These are phyloP conservation scores for Hydnum rufescens DNA, from an alignment of 768 basidiomycete genomes.

Conservation along the genomic window DNA sequence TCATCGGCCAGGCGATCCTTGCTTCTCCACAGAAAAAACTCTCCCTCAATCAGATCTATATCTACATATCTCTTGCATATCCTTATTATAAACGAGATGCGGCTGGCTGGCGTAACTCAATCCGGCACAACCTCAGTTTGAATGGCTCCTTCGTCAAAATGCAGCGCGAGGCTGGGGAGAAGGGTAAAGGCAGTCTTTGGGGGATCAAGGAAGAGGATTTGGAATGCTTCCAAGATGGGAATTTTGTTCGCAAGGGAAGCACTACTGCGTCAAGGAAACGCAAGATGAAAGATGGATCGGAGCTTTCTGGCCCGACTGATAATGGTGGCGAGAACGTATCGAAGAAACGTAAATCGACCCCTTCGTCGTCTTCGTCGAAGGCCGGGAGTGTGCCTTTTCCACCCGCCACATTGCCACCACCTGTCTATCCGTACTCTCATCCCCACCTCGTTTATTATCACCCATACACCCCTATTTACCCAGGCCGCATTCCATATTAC, in stretches of 20 bases:
- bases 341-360: neutral
- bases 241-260: conserved; percentile 26
- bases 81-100: conserved; percentile 87
- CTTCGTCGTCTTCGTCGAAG: neutral
- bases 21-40: conserved; percentile 68
- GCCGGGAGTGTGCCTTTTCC: too few species aligned
- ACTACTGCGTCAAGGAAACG: conserved; percentile 3
- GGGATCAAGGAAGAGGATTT: conserved; percentile 68
- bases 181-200: conserved; percentile 68
- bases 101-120: conserved; percentile 94
- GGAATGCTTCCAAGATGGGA: conserved; percentile 64
- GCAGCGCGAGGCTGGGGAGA: conserved; percentile 40
- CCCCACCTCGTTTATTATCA: too few species aligned
- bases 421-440: too few species aligned
- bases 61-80: conserved; percentile 85
- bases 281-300: conserved; percentile 1
- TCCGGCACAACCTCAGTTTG: conserved; percentile 88
- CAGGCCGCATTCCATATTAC: too few species aligned
- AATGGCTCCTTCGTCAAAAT: conserved; percentile 80
- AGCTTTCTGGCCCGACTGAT: neutral
- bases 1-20: conserved; percentile 87
- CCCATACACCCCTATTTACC: too few species aligned
- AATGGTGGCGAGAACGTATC: neutral
- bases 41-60: conserved; percentile 88
- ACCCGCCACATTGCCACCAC: too few species aligned